Base-by-base conservation (phyloP, 1,139 yeast genomes). In the Yamadazyma dendronema region DNA sequence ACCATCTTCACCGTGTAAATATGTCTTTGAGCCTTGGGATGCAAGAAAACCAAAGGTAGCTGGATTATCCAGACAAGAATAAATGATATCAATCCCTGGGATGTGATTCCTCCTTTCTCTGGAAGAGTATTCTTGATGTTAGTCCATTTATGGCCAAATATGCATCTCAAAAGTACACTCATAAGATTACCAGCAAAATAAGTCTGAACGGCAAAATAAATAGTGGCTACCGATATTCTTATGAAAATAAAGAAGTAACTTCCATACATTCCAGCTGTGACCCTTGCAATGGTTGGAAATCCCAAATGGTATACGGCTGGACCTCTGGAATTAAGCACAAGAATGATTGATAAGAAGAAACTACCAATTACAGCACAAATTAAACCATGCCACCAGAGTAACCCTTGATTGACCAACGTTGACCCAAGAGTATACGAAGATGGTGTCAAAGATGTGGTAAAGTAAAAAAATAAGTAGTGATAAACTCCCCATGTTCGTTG, bases 151-250 rank as follows among this genome's bases (percentile, higher is more conserved):
- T 42, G 37, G 16, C 46, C 46, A 33, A 42, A 42, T 1, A 42
- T 39, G 24, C 44, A 41, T 28, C 46, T 36, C 34, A 42, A 31
- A 13, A 31, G 32, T 11, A 42, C 41, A 4, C 24, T 21, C 41
- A 40, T 42, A 12, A 42, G 33, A 17, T 27, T 32, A 4, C 41
- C 44, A 25, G 37, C 35, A 32, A 42, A 42, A 25, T 34, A 41
- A 8, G 46, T 42, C 30, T 42, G 46, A 10, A 42, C 44, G 8
- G 44, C 39, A 30, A 42, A 42, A 33, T 42, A 42, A 17, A 42
- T 42, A 3, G 44, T 33, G 11, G 46, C 46, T 17, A 42, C 44
- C 3, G 41, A 37, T n/a, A 42, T 34, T 17, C 46, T 31, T 3
- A 42, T 23, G 22, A 42, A 42, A 11, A 42, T 42, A 16, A 42